Percentiles rank a stretch among this genome's conserved stretches.
These are phyloP conservation scores for Bjerkandera adusta DNA, from an alignment of 1,284 basidiomycete genomes.

Conservation along the genomic window DNA sequence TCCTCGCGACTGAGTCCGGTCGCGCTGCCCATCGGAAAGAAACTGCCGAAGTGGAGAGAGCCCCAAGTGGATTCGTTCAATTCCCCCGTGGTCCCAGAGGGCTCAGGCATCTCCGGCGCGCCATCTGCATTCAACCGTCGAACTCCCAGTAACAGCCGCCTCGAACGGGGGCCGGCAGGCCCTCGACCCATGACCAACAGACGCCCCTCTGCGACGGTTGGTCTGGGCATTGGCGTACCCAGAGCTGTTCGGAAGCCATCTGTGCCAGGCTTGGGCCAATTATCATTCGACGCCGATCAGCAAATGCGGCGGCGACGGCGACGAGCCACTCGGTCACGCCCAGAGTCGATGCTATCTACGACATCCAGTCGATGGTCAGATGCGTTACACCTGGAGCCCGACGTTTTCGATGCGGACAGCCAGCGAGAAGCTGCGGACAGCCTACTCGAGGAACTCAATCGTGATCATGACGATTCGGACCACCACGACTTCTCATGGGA, in stretches of 20 bases:
- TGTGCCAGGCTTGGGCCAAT: no score
- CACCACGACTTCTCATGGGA: background rate
- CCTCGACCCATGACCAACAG: conserved; percentile 1
- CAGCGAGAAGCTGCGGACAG: background rate
- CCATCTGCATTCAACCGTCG: background rate
- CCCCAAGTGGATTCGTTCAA: background rate
- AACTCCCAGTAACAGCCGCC: background rate
- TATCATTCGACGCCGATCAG: background rate
- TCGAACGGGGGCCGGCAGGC: background rate
- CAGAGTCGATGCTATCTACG: no score
- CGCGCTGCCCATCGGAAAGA: conserved; percentile 8
- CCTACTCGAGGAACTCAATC: background rate
- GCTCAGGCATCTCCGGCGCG: background rate
- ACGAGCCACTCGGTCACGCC: background rate
- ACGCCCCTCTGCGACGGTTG: background rate
- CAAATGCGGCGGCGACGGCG: no score
- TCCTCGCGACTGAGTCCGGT: conserved; percentile 4
- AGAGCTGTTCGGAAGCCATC: no score
- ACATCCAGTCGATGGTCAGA: no score
- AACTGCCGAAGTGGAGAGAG: conserved; percentile 8
- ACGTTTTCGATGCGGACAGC: background rate
- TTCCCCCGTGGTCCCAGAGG: background rate
- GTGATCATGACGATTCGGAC: background rate
- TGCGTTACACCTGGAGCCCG: background rate
- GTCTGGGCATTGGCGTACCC: conserved; percentile 1